Base-by-base conservation (phyloP, 495 filamentous ascomycete species). In the Penicillium tannophilum region DNA sequence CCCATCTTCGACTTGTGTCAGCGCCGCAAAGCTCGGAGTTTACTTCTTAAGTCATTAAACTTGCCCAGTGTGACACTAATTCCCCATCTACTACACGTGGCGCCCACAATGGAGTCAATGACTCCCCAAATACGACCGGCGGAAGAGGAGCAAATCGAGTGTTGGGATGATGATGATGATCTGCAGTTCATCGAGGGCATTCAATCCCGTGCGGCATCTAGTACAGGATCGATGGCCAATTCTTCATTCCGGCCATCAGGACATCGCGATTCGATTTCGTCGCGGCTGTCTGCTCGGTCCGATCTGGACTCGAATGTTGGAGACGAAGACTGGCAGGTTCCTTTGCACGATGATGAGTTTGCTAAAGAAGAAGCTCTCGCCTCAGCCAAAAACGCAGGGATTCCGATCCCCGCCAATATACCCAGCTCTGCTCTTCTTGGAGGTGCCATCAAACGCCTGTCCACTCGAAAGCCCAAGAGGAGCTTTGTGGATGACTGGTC, bases 361-460 rank as follows among this genome's bases (percentile, higher is more conserved):
- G 89, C 89, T 0, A 93, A 86, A 2, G 72, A 86, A 65, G 88
- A 94, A 62, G 93, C 93, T 43, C 92, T 98, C 64, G 84, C 88
- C 17, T 90, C 91, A 4, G 94, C 92, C 42, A 88, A 87, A 58
- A 87, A 86, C 63, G 93, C 91, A 24, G 94, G 94, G 50, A 97
- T 98, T 52, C 93, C 94, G 28, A 87, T 98, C 61, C 94, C 94
- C 17, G 76, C 82, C 26, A 92, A 93, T 68, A 87, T 98, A 14
- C 92, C 94, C n/a, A 84, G 88, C 23, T 96, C 93, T n/a, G 94
- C 94, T 49, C 80, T 98, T 43, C 81, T 96, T 63, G 94, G 93
- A 44, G 94, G 94, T 48, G 92, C 92, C 11, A 98, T 98, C 69
- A 97, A 96, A 77, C 80, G 92, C 67, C 79, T 98, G 7, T 92